Evolutionary conservation across 768 basidiomycete species (phyloP), one percentile per base, ranked within the genome.

Genomic region (Lactarius hengduanensis): DNA sequence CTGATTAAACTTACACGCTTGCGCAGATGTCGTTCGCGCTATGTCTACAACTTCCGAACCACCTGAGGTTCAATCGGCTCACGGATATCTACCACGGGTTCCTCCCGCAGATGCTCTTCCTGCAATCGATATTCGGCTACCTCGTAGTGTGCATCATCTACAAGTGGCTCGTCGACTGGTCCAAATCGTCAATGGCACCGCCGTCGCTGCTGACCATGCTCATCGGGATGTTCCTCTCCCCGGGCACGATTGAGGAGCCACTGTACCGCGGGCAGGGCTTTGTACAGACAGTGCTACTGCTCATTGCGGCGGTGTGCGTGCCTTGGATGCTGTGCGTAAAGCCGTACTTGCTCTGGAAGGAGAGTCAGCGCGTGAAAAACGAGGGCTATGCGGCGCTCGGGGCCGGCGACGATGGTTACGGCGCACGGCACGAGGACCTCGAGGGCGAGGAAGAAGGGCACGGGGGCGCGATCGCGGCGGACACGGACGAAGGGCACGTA

Each of bases 81-180:
- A 77, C 87, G 69, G 94, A 94, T 72, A 89, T 99, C 71, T 97
- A 88, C 76, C 90, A 91, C 72, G 97, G 97, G 76, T 98, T 98
- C 78, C 83, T 98, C 64, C 97, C 97, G 38, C 96, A 98, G 77
- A 90, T 99, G 82, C 85, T 98, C 68, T 99, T 99, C 84, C 81
- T 99, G 70, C 92, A 96, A 76, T 95, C 92, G 20, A 97, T 99
- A 77, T 99, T 99, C 73, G 97, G 96, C 61, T 98, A 98, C 76
- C 86, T 98, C 41, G 91, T 91, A 61, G 66, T 96, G 65, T 95
- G 92, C 78, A 97, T 98, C 78, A 76, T 98, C 71, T 95, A 96
- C 88, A 98, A 99, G 76, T 99, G 97, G 97, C 84, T 86, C 32
- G 82, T 94, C 67, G 93, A 99, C 78, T 99, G 97, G 97, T 81